These are phyloP conservation scores for Cercophora sp. DNA, from an alignment of 495 filamentous ascomycete genomes.

Conservation along the genomic window DNA sequence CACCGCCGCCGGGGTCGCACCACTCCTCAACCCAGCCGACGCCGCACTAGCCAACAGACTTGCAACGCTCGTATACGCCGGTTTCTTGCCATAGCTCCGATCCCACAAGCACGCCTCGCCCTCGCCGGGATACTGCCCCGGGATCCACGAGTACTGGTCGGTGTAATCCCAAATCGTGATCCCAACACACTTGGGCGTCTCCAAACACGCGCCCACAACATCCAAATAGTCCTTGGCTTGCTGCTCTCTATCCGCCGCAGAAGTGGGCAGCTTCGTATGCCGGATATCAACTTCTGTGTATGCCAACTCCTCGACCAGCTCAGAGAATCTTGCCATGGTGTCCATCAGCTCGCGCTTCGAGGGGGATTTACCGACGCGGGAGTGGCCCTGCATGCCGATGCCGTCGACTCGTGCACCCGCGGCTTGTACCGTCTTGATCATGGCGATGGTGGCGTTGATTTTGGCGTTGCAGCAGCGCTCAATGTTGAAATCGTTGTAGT, in stretches of 20 bases:
- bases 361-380: conserved; percentile 47
- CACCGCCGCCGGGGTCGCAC: neutral
- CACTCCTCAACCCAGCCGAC: neutral
- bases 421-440: conserved; percentile 41
- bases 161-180: conserved; percentile 60
- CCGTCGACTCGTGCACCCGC: conserved; percentile 51
- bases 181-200: conserved; percentile 49
- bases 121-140: conserved; percentile 43
- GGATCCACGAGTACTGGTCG: conserved; percentile 53
- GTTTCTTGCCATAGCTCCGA: conserved; percentile 45
- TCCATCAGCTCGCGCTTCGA: conserved; percentile 30
- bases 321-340: conserved; percentile 38
- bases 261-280: conserved; percentile 33
- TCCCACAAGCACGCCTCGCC: conserved; percentile 51
- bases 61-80: conserved; percentile 39
- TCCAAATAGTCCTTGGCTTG: conserved; percentile 52
- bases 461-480: conserved; percentile 47
- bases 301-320: conserved; percentile 48
- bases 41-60: conserved; percentile 21
- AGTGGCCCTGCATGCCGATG: conserved; percentile 54
- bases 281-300: conserved; percentile 58
- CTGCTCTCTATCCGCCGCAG: conserved; percentile 36
- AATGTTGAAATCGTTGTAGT: conserved; percentile 65
- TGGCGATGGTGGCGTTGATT: conserved; percentile 36
- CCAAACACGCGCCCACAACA: conserved; percentile 49